Conservation (phyloP, 129 eudicot genomes). For the Tagetes patula region DNA sequence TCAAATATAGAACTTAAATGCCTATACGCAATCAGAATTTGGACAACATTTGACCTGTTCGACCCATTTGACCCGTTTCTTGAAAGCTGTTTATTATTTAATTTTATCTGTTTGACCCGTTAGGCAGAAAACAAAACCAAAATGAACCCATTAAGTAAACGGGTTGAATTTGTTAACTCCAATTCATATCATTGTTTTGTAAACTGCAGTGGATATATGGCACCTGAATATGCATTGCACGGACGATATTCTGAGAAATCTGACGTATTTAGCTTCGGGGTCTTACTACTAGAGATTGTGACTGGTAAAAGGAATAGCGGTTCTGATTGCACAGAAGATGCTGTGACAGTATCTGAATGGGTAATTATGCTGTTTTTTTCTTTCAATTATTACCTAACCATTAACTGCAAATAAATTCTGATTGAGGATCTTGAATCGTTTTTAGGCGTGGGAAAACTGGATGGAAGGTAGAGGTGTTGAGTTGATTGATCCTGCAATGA, state of each 20-base stretch:
- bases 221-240: constrained; percentile 37
- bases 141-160: constrained; percentile 6
- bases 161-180: not conserved
- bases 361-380: not conserved
- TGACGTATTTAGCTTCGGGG: constrained; percentile 31
- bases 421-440: constrained; percentile 11
- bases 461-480: constrained; percentile 31
- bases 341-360: constrained; percentile 35
- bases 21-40: not conserved
- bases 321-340: constrained; percentile 19
- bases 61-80: not conserved
- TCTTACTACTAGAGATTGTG: constrained; percentile 34
- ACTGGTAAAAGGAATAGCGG: constrained; percentile 32
- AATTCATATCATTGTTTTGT: constrained; percentile 10
- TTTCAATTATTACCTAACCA: constrained; percentile 5
- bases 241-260: constrained; percentile 34
- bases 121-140: not conserved
- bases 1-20: constrained; percentile 5
- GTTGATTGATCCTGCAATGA: constrained; percentile 31
- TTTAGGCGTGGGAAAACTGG: constrained; percentile 43
- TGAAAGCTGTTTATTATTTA: not conserved
- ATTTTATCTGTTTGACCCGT: not conserved
- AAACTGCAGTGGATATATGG: constrained; percentile 36
- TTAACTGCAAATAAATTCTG: not conserved
- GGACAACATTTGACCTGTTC: not conserved